Evolutionary conservation across 2,329 filamentous ascomycete species (phyloP).

Genomic region (Penicillium sp.): DNA sequence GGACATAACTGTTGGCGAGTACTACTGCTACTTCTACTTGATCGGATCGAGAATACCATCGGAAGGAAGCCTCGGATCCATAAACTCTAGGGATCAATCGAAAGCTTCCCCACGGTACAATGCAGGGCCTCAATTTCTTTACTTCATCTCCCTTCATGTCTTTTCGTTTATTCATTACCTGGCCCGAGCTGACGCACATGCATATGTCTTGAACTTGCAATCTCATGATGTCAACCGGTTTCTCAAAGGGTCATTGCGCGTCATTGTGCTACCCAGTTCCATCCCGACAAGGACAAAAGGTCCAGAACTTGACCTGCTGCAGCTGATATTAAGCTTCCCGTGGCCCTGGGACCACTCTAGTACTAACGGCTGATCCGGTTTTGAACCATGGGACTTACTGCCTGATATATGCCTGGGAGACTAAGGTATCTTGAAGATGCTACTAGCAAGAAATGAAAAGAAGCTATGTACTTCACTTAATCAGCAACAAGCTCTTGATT

Average conservation of each 20-base stretch:
- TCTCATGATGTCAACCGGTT: constrained; percentile 15
- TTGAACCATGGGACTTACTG: not conserved
- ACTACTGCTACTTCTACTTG: not conserved
- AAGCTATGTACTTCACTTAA: not conserved
- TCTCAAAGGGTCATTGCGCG: constrained; percentile 10
- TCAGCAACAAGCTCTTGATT: not conserved
- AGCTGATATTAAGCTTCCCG: constrained; percentile 9
- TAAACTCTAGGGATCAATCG: not conserved
- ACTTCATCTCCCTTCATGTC: too few species aligned
- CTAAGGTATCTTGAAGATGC: not conserved
- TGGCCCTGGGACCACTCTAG: constrained; percentile 4
- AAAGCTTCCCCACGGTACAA: not conserved
- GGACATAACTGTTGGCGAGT: not conserved
- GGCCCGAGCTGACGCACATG: not conserved
- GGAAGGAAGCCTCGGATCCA: constrained; percentile 9
- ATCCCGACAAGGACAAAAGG: constrained; percentile 1
- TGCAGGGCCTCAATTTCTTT: not conserved
- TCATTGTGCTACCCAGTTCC: constrained; percentile 19
- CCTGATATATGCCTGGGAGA: not conserved
- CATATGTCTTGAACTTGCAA: not conserved
- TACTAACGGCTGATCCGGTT: not conserved
- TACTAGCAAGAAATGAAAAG: not conserved
- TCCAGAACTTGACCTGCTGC: constrained; percentile 2
- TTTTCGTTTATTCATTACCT: too few species aligned
- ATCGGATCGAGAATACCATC: constrained; percentile 1